Percentiles rank a stretch among this genome's conserved stretches.
Evolutionary conservation across 805 yeast species (phyloP).

Genomic region (Phaffomyces antillensis): DNA sequence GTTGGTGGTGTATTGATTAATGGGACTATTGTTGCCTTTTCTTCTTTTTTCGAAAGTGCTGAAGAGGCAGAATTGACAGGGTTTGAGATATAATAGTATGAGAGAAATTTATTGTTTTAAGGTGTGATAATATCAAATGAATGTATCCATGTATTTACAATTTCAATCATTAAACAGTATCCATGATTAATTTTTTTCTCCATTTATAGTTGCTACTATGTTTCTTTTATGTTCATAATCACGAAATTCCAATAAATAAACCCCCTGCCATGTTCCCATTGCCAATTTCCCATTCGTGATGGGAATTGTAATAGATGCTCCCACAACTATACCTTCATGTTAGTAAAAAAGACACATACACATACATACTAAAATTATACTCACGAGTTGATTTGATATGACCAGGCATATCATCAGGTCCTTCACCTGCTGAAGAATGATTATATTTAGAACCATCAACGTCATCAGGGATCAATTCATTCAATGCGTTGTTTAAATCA

Average conservation of each 20-base stretch:
- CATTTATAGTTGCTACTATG: slow-evolving; percentile 69
- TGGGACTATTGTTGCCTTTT: slow-evolving; percentile 65
- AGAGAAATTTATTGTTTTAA: too few species aligned
- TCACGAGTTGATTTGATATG: slow-evolving; percentile 54
- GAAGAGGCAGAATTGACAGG: slow-evolving; percentile 30
- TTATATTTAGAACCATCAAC: slow-evolving; percentile 19
- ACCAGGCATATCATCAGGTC: slow-evolving; percentile 81
- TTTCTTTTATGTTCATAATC: slow-evolving; percentile 54
- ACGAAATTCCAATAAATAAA: slow-evolving; percentile 71
- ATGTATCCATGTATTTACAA: too few species aligned
- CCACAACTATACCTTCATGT: slow-evolving; percentile 32
- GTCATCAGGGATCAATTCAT: slow-evolving; percentile 62
- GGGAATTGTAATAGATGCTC: slow-evolving; percentile 61
- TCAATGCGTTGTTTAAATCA: slow-evolving; percentile 61
- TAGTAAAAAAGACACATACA: too few species aligned
- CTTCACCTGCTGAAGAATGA: slow-evolving; percentile 50
- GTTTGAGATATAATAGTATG: slow-evolving; percentile 13
- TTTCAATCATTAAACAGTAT: too few species aligned
- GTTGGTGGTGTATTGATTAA: slow-evolving; percentile 65
- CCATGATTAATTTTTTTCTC: slow-evolving; percentile 27
- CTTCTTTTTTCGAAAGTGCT: slow-evolving; percentile 51
- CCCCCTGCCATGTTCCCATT: slow-evolving; percentile 83
- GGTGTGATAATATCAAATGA: too few species aligned
- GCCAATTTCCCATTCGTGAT: slow-evolving; percentile 60
- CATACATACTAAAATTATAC: background rate